These are phyloP conservation scores for Botryotinia convoluta DNA, from an alignment of 2,329 filamentous ascomycete species.

Conservation along the genomic window DNA sequence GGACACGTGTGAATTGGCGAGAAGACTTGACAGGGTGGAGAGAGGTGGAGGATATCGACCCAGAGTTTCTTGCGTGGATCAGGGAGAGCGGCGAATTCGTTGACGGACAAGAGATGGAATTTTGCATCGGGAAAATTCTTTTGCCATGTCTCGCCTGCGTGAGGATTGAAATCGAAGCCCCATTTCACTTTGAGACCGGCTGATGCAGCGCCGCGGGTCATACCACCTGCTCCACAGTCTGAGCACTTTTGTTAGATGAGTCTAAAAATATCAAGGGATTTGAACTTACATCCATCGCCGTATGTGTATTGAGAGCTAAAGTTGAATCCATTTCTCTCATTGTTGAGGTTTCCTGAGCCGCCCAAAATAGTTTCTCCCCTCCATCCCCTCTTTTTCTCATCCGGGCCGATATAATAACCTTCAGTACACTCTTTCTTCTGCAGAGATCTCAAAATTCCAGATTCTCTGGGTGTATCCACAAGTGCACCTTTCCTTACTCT, in stretches of 20 bases:
- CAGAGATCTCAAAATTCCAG: background rate
- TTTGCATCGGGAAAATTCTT: slow-evolving; percentile 30
- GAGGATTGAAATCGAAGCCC: slow-evolving; percentile 58
- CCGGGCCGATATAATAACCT: background rate
- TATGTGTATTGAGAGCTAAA: slow-evolving; percentile 23
- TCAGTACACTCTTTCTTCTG: background rate
- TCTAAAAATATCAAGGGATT: background rate
- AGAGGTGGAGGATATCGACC: slow-evolving; percentile 70
- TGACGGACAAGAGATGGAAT: slow-evolving; percentile 41
- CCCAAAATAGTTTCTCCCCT: slow-evolving; percentile 21
- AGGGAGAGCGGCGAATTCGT: slow-evolving; percentile 46
- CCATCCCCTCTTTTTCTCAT: slow-evolving; percentile 11
- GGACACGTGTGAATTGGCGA: slow-evolving; percentile 65
- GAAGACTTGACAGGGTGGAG: slow-evolving; percentile 74
- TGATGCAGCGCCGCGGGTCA: slow-evolving; percentile 58
- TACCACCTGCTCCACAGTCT: slow-evolving; percentile 68
- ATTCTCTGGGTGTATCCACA: slow-evolving; percentile 1
- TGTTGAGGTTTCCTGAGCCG: slow-evolving; percentile 15
- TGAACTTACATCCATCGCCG: slow-evolving; percentile 29
- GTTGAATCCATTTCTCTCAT: background rate
- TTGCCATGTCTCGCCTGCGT: slow-evolving; percentile 24
- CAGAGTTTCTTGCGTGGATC: slow-evolving; percentile 29
- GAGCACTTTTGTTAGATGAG: background rate
- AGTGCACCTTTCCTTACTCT: background rate
- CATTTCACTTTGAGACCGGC: slow-evolving; percentile 58